Conservation (phyloP, 768 basidiomycete genomes). For the Agrocybe chaxingu region DNA sequence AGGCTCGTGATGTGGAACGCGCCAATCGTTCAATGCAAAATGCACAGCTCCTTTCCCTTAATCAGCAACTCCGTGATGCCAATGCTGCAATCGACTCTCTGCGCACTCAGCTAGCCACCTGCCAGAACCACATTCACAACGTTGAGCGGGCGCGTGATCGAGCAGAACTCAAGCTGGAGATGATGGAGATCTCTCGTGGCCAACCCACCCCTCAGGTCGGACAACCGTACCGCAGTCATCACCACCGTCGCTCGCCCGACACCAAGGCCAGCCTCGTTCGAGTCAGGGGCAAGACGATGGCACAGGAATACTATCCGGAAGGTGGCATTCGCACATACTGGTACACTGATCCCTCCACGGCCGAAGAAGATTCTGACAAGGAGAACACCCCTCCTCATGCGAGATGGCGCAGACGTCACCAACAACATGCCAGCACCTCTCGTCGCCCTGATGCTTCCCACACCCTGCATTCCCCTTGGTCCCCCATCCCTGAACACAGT, state of each 20-base stretch:
- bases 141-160: neutral
- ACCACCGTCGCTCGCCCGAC: slow-evolving; percentile 6
- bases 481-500: too few species aligned
- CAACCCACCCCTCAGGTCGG: neutral
- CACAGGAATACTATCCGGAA: slow-evolving; percentile 9
- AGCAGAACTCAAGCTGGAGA: slow-evolving; percentile 13
- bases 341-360: slow-evolving; percentile 14
- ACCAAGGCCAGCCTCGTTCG: neutral
- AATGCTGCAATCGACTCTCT: slow-evolving; percentile 18
- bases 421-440: neutral
- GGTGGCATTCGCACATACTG: slow-evolving; percentile 8
- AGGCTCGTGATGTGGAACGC: slow-evolving; percentile 19
- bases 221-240: neutral
- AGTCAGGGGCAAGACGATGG: slow-evolving; percentile 11
- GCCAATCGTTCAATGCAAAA: slow-evolving; percentile 18
- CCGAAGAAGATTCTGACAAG: slow-evolving; percentile 10
- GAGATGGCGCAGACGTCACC: neutral
- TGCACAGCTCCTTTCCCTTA: slow-evolving; percentile 20
- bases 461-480: too few species aligned
- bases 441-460: too few species aligned
- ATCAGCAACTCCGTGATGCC: slow-evolving; percentile 23
- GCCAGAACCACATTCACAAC: too few species aligned
- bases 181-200: slow-evolving; percentile 9
- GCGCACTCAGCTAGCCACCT: slow-evolving; percentile 2
- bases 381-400: slow-evolving; percentile 4